A percentile compares a stretch with the other conserved stretches of the same genome.
Evolutionary conservation across 2,329 filamentous ascomycete species (phyloP).

Genomic region (Cercospora canescens): DNA sequence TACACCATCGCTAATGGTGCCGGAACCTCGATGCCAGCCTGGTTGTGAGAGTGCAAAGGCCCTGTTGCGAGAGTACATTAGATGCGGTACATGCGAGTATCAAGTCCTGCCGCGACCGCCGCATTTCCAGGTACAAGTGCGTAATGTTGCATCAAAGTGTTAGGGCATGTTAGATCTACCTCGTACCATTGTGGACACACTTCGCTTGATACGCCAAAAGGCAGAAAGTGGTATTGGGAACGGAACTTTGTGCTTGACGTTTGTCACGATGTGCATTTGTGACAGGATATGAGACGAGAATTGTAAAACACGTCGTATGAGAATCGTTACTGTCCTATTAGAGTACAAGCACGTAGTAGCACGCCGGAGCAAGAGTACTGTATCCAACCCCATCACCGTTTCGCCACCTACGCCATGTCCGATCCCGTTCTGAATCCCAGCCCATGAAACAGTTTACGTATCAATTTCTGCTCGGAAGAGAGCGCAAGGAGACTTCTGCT

Average conservation of each 20-base stretch:
- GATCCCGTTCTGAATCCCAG: background rate
- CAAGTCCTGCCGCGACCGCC: no score
- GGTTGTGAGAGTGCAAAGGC: no score
- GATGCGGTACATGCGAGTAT: no score
- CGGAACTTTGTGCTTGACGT: background rate
- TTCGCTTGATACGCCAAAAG: no score
- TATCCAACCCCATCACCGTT: background rate
- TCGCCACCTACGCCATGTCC: background rate
- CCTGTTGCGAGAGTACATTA: no score
- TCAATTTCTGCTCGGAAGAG: background rate
- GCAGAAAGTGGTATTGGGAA: background rate
- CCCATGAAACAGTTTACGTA: background rate
- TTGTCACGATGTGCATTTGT: background rate
- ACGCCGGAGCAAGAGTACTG: conserved; percentile 1
- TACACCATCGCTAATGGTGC: background rate
- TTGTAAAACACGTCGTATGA: background rate
- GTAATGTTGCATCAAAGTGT: no score
- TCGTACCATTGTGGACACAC: no score
- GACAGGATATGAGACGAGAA: background rate
- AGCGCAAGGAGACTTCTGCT: background rate
- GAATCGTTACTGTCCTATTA: conserved; percentile 1
- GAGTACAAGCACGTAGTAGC: background rate
- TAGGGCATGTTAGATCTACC: no score
- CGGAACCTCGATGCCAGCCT: background rate
- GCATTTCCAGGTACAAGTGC: no score